These are phyloP conservation scores for Neofusicoccum sp. DNA, from an alignment of 2,329 filamentous ascomycete genomes.

Conservation along the genomic window DNA sequence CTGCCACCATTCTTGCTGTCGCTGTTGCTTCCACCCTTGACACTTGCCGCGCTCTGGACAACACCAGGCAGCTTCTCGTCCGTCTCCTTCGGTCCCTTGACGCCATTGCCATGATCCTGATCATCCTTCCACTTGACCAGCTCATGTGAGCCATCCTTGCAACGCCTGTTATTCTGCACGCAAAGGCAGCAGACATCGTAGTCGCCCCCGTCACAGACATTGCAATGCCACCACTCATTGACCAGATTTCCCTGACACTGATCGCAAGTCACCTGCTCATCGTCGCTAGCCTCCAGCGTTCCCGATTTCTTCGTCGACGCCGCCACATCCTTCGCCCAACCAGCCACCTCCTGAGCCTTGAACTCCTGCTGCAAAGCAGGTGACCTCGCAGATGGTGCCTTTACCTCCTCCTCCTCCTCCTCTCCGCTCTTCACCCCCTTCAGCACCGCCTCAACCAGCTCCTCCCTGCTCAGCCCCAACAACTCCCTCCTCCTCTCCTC, in stretches of 20 bases:
- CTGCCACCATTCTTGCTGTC: not conserved
- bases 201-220: not conserved
- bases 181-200: slow-evolving; percentile 7
- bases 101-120: not conserved
- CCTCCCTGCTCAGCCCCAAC: slow-evolving; percentile 30
- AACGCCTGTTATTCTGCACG: not conserved
- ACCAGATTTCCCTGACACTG: not conserved
- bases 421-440: not conserved
- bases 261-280: not conserved
- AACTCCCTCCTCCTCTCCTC: slow-evolving; percentile 21
- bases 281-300: not conserved
- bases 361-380: not conserved
- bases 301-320: not conserved
- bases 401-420: not conserved
- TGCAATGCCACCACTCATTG: not conserved
- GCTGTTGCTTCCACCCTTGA: not conserved
- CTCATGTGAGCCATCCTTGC: not conserved
- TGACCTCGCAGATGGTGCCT: not conserved
- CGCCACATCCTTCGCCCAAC: not conserved
- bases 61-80: not conserved
- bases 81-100: not conserved
- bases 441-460: slow-evolving; percentile 26
- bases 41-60: not conserved
- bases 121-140: not conserved
- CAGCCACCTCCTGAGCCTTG: not conserved